These are phyloP conservation scores for Starmera amethionina DNA, from an alignment of 805 yeast genomes.

Conservation along the genomic window DNA sequence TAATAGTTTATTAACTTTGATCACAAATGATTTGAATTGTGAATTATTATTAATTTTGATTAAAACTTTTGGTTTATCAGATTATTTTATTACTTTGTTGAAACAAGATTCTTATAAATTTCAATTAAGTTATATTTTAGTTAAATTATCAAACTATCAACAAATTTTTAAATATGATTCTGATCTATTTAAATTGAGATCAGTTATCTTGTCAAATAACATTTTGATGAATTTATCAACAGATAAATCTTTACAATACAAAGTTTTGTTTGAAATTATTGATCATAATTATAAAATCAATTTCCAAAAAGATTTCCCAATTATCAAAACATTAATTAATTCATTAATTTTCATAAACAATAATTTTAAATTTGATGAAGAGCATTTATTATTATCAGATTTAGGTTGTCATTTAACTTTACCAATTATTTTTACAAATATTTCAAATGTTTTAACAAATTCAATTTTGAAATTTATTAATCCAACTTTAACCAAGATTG, in stretches of 20 bases:
- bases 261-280: conserved; percentile 15
- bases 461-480: conserved; percentile 8
- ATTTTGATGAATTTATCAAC: conserved; percentile 8
- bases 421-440: conserved; percentile 10
- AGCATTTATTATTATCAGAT: conserved; percentile 8
- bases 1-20: not conserved
- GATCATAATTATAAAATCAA: conserved; percentile 16
- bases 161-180: not conserved
- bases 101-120: conserved; percentile 1
- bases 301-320: conserved; percentile 10
- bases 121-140: conserved; percentile 5
- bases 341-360: conserved; percentile 4
- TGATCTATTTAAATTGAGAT: not conserved
- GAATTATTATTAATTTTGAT: conserved; percentile 7
- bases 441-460: conserved; percentile 8
- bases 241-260: conserved; percentile 12
- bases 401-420: conserved; percentile 12
- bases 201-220: conserved; percentile 2
- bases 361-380: conserved; percentile 8
- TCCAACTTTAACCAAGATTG: conserved; percentile 7
- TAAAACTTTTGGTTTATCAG: conserved; percentile 3
- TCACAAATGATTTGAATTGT: conserved; percentile 3
- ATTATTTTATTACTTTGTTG: conserved; percentile 1
- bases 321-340: conserved; percentile 7
- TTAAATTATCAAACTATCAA: conserved; percentile 6